phyloP scores from a whole-genome alignment of 2,329 filamentous ascomycete species.

The Colletotrichum gigasporum region DNA sequence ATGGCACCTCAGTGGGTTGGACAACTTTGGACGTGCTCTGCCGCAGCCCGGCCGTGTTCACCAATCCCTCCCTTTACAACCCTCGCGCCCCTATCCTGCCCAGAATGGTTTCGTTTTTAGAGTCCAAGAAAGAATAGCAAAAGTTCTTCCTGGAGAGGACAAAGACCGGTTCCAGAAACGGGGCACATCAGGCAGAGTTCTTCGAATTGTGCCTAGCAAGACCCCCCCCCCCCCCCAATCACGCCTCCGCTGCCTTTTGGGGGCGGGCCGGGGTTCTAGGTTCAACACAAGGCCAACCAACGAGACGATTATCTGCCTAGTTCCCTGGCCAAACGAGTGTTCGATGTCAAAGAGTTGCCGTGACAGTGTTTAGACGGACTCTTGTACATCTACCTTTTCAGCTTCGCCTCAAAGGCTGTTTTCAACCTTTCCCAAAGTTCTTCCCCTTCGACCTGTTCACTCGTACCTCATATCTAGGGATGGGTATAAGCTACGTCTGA shows the following conservation, averaged over 20 bases:
- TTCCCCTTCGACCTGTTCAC: slow-evolving; percentile 2
- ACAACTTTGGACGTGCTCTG: background rate
- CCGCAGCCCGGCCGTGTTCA: background rate
- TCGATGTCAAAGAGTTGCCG: background rate
- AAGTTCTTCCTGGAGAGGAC: slow-evolving; percentile 19
- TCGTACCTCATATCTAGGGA: background rate
- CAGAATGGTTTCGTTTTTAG: background rate
- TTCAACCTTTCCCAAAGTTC: slow-evolving; percentile 22
- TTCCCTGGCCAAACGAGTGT: background rate
- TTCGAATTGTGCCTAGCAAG: slow-evolving; percentile 2
- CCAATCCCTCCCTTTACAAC: background rate
- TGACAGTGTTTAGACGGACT: background rate
- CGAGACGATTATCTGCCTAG: slow-evolving; percentile 12
- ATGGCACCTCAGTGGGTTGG: background rate
- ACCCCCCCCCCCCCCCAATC: too few relatives aligned
- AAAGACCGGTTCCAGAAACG: background rate
- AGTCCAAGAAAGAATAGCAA: slow-evolving; percentile 11
- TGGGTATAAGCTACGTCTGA: background rate
- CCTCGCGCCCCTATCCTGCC: background rate
- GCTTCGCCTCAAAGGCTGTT: slow-evolving; percentile 10
- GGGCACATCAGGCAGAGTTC: slow-evolving; percentile 17
- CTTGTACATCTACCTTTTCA: background rate
- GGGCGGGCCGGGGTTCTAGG: slow-evolving; percentile 12
- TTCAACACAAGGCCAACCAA: slow-evolving; percentile 9
- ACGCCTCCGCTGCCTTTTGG: slow-evolving; percentile 10